A percentile compares a stretch with the other conserved stretches of the same genome.
Evolutionary conservation across 208 protist genomes (phyloP).

Genomic region (Trichomonas vaginalis): DNA sequence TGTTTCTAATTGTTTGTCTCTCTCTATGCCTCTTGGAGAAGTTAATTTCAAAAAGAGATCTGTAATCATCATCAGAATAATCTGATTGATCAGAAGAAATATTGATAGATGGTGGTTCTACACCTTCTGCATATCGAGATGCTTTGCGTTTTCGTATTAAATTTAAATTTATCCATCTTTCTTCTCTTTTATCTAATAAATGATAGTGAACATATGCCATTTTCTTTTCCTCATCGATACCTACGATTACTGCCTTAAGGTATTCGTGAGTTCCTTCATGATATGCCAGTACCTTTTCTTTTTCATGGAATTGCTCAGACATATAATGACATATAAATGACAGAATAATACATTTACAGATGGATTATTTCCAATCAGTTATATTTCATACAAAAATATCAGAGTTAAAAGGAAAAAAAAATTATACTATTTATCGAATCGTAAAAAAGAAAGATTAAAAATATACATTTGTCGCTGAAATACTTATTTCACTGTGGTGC

Average conservation of each 20-base stretch:
- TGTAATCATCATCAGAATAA: neutral
- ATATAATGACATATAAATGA: too few relatives aligned
- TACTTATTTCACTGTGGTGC: too few relatives aligned
- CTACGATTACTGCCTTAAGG: neutral
- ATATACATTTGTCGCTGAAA: too few relatives aligned
- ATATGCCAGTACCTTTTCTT: neutral
- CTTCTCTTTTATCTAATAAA: neutral
- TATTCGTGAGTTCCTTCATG: neutral
- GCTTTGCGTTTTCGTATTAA: neutral
- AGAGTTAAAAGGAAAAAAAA: too few relatives aligned
- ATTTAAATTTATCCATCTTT: neutral
- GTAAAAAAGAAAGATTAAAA: too few relatives aligned
- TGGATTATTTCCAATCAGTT: too few relatives aligned
- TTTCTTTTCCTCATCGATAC: neutral
- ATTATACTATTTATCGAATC: too few relatives aligned
- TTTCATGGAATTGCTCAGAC: neutral
- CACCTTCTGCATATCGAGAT: neutral
- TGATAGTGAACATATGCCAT: constrained; percentile 5
- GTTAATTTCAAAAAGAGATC: neutral
- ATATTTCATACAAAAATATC: too few relatives aligned
- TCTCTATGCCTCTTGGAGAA: neutral
- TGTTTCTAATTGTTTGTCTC: neutral
- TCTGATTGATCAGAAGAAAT: neutral
- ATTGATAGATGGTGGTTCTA: neutral
- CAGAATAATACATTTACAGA: too few relatives aligned